Evolutionary conservation across 2,329 filamentous ascomycete genomes (phyloP).

Genomic region (Exophiala phaeomuriformis): DNA sequence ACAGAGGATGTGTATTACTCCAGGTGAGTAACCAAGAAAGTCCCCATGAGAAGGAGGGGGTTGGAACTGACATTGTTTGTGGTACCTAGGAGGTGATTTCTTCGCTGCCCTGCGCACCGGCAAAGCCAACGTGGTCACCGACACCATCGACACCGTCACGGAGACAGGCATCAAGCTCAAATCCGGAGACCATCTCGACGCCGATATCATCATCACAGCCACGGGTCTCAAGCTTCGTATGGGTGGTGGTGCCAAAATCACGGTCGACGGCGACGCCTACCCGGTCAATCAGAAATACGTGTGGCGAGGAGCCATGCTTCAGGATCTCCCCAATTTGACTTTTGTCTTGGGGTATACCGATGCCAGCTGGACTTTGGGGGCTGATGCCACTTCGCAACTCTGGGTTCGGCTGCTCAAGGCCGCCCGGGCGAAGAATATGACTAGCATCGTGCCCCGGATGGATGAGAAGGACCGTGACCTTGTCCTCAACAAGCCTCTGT

Average conservation of each 20-base stretch:
- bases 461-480: conserved; percentile 9
- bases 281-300: conserved; percentile 34
- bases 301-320: conserved; percentile 41
- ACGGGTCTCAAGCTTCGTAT: conserved; percentile 39
- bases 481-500: conserved; percentile 24
- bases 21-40: conserved; percentile 10
- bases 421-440: conserved; percentile 14
- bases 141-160: conserved; percentile 47
- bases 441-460: conserved; percentile 16
- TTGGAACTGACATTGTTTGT: background rate
- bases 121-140: conserved; percentile 49
- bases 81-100: conserved; percentile 53
- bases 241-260: conserved; percentile 33
- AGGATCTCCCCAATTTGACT: conserved; percentile 39
- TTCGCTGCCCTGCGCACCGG: conserved; percentile 47
- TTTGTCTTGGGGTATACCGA: conserved; percentile 41
- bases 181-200: conserved; percentile 36
- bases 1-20: conserved; percentile 62
- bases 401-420: conserved; percentile 34
- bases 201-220: conserved; percentile 41
- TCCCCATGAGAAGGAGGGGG: background rate
- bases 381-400: conserved; percentile 39
- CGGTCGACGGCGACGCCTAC: conserved; percentile 34
- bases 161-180: conserved; percentile 43
- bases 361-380: conserved; percentile 41